Evolutionary conservation across 768 basidiomycete species (phyloP), one percentile per base, ranked within the genome.

Genomic region (Boletus subcaerulescens): DNA sequence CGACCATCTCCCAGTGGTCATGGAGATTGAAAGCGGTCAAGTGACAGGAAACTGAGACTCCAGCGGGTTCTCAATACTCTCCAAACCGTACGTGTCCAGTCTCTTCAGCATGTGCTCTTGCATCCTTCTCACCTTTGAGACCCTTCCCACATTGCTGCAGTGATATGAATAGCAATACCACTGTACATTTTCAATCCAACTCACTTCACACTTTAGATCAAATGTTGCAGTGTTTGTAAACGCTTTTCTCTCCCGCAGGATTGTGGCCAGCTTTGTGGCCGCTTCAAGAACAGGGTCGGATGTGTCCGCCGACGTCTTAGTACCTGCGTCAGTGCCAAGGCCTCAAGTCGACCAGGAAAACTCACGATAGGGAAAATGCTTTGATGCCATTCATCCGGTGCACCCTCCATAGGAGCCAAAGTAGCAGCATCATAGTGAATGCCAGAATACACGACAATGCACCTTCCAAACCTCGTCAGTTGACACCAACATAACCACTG

Each of bases 341-440:
- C 20, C 15, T 6, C 17, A 53, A 39, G 2, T 52, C 43, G 4
- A 14, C 9, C 6, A 45, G 47, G 36, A 44, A 45, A 22, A 54
- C 80, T 64, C 55, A 80, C 83, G 11, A 85, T 75, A 9, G 85
- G 86, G 65, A 93, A 92, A 45, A 90, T 67, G 3, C 89, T 93
- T 64, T 93, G 89, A 71, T 98, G 95, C 81, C 95, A 99, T 55
- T 91, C 93, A 26, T 75, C 65, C 0, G 91, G 90, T 3, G 89
- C 91, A 44, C 85, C 84, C 10, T 76, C 74, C 70, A 82, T 77
- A 0, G 93, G 97, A 15, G 95, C 84, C 39, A 95, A 74, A 0
- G 90, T 86, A 6, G 88, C 83, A 10, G 91, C 91, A 69, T 99
- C 96, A 71, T 99, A 99, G 69, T 98, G 95, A 44, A 98, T 97